A percentile compares a stretch with the other conserved stretches of the same genome.
Evolutionary conservation across 345 rosid species (phyloP).

Genomic region (Gossypium bickii): DNA sequence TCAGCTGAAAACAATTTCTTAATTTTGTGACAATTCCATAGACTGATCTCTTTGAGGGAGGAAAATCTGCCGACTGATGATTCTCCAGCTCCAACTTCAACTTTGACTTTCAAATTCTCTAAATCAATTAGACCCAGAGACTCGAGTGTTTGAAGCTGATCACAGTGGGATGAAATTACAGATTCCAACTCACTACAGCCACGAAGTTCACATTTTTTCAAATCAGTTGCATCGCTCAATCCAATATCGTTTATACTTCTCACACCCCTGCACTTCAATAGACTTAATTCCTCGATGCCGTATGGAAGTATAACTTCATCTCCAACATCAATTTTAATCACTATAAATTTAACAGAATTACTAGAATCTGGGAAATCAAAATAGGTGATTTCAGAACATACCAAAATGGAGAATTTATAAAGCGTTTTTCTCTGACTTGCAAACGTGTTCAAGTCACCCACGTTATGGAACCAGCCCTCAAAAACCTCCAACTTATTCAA

Average conservation of each 20-base stretch:
- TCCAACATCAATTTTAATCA: not conserved
- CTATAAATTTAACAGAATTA: not conserved
- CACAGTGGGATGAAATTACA: not conserved
- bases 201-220: not conserved
- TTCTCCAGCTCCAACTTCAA: too few relatives aligned
- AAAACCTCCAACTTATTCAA: too few relatives aligned
- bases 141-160: not conserved
- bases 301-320: not conserved
- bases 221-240: not conserved
- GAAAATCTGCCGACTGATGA: too few relatives aligned
- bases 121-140: not conserved
- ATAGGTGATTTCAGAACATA: too few relatives aligned
- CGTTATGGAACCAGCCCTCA: not conserved
- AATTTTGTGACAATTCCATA: accelerated
- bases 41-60: too few relatives aligned
- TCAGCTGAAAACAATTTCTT: too few relatives aligned
- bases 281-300: not conserved
- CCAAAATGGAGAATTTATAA: not conserved
- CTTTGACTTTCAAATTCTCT: too few relatives aligned
- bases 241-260: not conserved
- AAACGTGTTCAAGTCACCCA: not conserved
- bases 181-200: not conserved
- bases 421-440: not conserved
- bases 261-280: too few relatives aligned
- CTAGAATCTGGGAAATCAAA: accelerated